These are phyloP conservation scores for Corymbia maculata DNA, from an alignment of 345 rosid species.

Conservation along the genomic window DNA sequence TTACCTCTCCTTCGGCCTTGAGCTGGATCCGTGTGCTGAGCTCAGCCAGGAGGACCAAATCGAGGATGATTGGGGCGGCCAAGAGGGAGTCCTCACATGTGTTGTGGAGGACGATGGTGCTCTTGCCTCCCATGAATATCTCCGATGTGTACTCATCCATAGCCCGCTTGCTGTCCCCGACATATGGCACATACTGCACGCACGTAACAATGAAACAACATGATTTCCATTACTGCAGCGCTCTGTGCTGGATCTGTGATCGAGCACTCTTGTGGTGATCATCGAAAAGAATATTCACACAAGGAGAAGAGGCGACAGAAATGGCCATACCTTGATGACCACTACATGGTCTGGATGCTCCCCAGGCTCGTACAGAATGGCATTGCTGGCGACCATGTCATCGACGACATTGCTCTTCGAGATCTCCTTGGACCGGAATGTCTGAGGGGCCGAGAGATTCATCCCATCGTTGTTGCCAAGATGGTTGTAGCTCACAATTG, in stretches of 20 bases:
- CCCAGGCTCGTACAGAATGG: conserved; percentile 78
- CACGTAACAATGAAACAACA: background rate
- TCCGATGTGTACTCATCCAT: conserved; percentile 99
- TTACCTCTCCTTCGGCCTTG: conserved; percentile 78
- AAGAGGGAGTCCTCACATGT: conserved; percentile 95
- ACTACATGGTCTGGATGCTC: conserved; percentile 99
- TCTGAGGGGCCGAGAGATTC: conserved; percentile 97
- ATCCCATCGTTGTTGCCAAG: conserved; percentile 96
- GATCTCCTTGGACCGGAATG: conserved; percentile 93
- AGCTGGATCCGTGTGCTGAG: conserved; percentile 86
- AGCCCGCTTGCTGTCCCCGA: conserved; percentile 98
- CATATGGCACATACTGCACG: conserved; percentile 81
- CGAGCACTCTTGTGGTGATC: background rate
- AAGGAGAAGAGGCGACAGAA: no score
- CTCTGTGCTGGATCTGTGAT: background rate
- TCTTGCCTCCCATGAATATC: conserved; percentile 96
- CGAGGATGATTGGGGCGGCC: conserved; percentile 95
- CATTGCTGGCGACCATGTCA: conserved; percentile 96
- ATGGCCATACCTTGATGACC: conserved; percentile 73
- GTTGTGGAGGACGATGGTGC: conserved; percentile 89
- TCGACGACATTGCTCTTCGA: conserved; percentile 97
- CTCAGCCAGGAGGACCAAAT: conserved; percentile 92
- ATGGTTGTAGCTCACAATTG: conserved; percentile 96
- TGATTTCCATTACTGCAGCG: background rate
- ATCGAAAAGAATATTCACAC: background rate